These are phyloP conservation scores for Diutina catenulata DNA, from an alignment of 1,139 yeast species.

Conservation along the genomic window DNA sequence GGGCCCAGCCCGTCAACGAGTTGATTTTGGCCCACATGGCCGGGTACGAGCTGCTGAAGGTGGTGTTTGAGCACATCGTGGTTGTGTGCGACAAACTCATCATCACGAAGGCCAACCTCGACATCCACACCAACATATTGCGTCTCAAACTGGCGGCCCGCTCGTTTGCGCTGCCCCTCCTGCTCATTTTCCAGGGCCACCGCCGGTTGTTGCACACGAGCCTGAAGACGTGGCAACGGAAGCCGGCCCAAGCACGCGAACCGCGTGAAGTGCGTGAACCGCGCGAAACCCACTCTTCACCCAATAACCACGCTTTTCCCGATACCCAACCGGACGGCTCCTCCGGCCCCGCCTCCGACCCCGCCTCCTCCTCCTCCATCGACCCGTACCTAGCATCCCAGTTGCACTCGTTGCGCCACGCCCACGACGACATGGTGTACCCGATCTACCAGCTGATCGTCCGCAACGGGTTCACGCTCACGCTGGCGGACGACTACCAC, in stretches of 20 bases:
- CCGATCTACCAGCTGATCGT: constrained; percentile 33
- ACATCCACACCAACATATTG: constrained; percentile 15
- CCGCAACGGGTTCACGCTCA: constrained; percentile 23
- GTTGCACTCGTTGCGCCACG: constrained; percentile 8
- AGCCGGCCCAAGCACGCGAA: no score
- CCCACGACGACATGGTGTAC: constrained; percentile 22
- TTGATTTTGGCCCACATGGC: background rate
- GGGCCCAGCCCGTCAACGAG: constrained; percentile 8
- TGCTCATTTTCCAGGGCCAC: background rate
- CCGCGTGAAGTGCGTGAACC: no score
- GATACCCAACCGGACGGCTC: no score
- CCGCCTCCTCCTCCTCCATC: no score
- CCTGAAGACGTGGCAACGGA: no score
- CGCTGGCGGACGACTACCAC: constrained; percentile 24
- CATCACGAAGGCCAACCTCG: constrained; percentile 21
- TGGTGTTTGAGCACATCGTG: constrained; percentile 5
- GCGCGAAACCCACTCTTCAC: no score
- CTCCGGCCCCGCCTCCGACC: no score
- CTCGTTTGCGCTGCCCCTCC: background rate
- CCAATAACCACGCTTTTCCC: no score
- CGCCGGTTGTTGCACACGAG: background rate
- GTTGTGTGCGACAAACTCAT: constrained; percentile 12
- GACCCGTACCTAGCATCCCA: constrained; percentile 1
- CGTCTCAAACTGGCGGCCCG: background rate
- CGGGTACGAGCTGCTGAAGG: constrained; percentile 3